phyloP scores from a whole-genome alignment of 192 early-diverging fungal species.

The Backusella westeae region DNA sequence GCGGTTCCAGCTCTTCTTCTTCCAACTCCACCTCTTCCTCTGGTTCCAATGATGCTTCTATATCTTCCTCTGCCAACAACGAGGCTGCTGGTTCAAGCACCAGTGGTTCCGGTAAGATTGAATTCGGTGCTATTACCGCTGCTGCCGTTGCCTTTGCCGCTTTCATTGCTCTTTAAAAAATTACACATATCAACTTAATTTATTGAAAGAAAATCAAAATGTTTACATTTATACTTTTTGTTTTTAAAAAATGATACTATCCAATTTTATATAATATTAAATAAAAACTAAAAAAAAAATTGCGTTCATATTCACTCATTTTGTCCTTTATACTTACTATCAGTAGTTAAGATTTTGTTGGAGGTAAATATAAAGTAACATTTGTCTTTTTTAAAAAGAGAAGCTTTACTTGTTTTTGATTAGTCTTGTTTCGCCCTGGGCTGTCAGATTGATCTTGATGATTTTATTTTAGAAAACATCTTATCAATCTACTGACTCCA shows the following conservation, averaged over 20 bases:
- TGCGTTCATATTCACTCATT: background rate
- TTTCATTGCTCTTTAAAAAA: background rate
- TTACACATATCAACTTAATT: background rate
- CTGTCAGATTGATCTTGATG: background rate
- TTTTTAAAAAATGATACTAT: background rate
- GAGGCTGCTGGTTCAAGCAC: constrained; percentile 45
- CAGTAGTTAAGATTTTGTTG: background rate
- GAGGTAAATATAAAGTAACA: background rate
- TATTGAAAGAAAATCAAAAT: background rate
- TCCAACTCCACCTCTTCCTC: background rate
- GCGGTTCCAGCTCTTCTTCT: background rate
- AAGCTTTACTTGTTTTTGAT: background rate
- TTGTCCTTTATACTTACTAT: background rate
- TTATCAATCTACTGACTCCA: background rate
- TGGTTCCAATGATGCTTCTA: constrained; percentile 1
- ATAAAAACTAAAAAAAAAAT: background rate
- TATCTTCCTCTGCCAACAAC: constrained; percentile 20
- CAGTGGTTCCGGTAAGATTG: constrained; percentile 49
- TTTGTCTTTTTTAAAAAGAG: background rate
- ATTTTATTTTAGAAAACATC: background rate
- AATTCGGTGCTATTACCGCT: constrained; percentile 39
- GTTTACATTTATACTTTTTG: background rate
- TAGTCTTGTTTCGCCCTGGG: background rate
- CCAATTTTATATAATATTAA: background rate
- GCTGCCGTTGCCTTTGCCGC: background rate